These are phyloP conservation scores for Globisporangium cystogenes DNA, from an alignment of 352 stramenopile species.

Conservation along the genomic window DNA sequence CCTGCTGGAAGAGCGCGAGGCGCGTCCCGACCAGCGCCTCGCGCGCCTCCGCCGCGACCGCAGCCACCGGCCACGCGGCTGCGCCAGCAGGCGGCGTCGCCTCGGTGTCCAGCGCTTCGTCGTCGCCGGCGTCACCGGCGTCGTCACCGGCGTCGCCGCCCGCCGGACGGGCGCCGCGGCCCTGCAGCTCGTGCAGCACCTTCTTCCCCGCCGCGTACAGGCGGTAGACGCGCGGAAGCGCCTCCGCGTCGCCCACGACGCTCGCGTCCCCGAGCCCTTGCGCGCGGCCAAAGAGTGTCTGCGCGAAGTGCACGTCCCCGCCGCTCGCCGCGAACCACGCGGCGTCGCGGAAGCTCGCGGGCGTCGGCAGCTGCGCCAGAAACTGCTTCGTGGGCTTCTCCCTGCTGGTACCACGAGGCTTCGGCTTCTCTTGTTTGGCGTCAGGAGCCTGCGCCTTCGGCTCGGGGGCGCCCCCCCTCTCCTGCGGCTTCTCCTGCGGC, in stretches of 20 bases:
- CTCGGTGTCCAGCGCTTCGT: slow-evolving; percentile 12
- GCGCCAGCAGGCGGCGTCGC: too few species aligned
- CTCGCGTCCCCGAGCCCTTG: slow-evolving; percentile 29
- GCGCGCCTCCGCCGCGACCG: slow-evolving; percentile 28
- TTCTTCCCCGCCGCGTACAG: slow-evolving; percentile 42
- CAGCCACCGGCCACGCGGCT: slow-evolving; percentile 12
- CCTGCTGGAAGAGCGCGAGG: slow-evolving; percentile 17
- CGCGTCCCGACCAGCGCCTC: slow-evolving; percentile 25
- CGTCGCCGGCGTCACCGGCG: not conserved
- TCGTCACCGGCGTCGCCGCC: slow-evolving; percentile 12
- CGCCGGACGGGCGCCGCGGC: slow-evolving; percentile 2
- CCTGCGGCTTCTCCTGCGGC: not conserved
- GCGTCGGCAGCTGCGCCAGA: not conserved
- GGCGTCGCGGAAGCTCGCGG: slow-evolving; percentile 26
- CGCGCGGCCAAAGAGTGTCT: slow-evolving; percentile 60
- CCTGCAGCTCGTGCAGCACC: slow-evolving; percentile 35
- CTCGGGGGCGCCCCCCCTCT: not conserved
- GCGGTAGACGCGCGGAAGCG: slow-evolving; percentile 25
- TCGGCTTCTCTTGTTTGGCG: too few species aligned
- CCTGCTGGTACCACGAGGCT: too few species aligned
- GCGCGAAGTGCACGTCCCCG: slow-evolving; percentile 36
- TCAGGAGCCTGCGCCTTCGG: too few species aligned
- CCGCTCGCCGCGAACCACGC: slow-evolving; percentile 40
- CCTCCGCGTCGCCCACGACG: slow-evolving; percentile 20
- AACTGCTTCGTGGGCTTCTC: not conserved